Evolutionary conservation across 2,329 filamentous ascomycete species (phyloP), one percentile per base, ranked within the genome.

Genomic region (Lasiodiplodia hormozganensis): DNA sequence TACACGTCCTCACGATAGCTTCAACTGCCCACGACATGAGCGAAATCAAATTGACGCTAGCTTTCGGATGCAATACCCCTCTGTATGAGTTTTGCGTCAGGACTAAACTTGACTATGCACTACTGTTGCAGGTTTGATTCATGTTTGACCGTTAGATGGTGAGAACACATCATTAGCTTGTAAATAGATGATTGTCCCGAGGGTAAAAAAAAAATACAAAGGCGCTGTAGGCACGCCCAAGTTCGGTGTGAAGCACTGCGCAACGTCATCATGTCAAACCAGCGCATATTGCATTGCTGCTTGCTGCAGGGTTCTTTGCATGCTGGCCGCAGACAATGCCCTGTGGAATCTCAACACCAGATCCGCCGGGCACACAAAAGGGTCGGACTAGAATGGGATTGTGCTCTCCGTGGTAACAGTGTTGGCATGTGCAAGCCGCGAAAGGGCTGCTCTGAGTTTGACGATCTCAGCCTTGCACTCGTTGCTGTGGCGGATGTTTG

Each of bases 401-500:
- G 25, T 31, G 25, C 4, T 28, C 4, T 56, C 14, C 25, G 11
- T 16, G 52, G 14, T 54, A 18, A n/a, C 47, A 36, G 21, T n/a
- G 8, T 36, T 8, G 4, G 6, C 10, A 18, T 25, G 31, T n/a
- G 25, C 14, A 10, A 56, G 18, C 52, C 11, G 18, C 18, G 14
- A 34, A n/a, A 3, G 8, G 10, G 52, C 28, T 56, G 25, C 52
- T 36, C 28, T 1, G 28, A 56, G 31, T 56, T n/a, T 31, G 28
- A n/a, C 16, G 3, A 53, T 11, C 18, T 56, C 28, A 56, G 28
- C 28, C 52, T 11, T 36, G 18, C 31, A 16, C n/a, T 16, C 28
- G 43, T 64, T 51, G 47, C 47, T 52, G 60, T 64, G 60, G 60
- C 31, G 43, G 31, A 28, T 38, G 60, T 10, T 51, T 64, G 60